phyloP scores from a whole-genome alignment of 169 alveolate species.

The Blepharisma undulans region DNA sequence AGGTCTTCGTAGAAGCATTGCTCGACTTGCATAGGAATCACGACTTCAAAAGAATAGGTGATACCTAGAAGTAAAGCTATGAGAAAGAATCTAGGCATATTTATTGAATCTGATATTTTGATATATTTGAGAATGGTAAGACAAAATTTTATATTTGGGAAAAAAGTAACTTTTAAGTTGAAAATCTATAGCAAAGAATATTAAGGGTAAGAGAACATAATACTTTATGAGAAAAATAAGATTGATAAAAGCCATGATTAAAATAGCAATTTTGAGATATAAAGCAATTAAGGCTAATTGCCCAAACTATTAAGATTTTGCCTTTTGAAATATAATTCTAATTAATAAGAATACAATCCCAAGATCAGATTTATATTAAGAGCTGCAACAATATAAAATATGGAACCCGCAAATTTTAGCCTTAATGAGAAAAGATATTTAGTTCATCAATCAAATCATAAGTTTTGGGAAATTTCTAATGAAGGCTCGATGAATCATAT shows the following conservation, averaged over 20 bases:
- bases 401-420: not conserved
- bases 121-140: not conserved
- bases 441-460: not conserved
- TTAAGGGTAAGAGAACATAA: too few species aligned
- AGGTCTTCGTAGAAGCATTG: slow-evolving; percentile 4
- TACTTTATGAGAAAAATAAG: not conserved
- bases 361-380: too few species aligned
- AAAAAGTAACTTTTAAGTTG: not conserved
- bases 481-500: not conserved
- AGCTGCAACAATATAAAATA: not conserved
- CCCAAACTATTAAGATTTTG: too few species aligned
- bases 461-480: not conserved
- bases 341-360: too few species aligned
- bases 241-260: too few species aligned
- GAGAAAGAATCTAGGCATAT: not conserved
- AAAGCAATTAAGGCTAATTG: too few species aligned
- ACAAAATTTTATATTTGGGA: too few species aligned
- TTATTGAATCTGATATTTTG: too few species aligned
- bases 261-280: not conserved
- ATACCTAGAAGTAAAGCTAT: not conserved
- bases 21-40: not conserved
- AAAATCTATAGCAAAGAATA: too few species aligned
- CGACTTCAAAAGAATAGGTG: not conserved
- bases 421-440: not conserved
- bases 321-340: too few species aligned